Evolutionary conservation across 345 rosid species (phyloP).

Genomic region (Sisymbrium irio): DNA sequence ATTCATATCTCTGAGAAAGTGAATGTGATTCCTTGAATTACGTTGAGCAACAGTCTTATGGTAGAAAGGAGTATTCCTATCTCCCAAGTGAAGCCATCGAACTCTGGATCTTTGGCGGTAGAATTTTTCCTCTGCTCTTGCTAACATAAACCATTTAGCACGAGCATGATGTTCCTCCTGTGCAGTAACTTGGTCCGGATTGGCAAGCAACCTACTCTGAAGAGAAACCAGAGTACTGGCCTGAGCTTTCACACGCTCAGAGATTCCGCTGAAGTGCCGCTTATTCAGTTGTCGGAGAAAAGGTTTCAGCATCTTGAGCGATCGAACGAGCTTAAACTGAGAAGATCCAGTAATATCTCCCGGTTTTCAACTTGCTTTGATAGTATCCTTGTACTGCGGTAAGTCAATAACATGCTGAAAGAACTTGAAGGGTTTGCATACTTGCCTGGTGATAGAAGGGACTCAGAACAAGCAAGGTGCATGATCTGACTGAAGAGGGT

Average conservation of each 20-base stretch:
- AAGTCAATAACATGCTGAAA: not conserved
- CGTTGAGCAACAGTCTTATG: not conserved
- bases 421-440: not conserved
- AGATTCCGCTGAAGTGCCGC: not conserved
- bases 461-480: not conserved
- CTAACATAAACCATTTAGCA: too few species aligned
- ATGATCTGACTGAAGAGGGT: not conserved
- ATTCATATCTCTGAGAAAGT: not conserved
- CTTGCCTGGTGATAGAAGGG: not conserved
- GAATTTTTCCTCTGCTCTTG: too few species aligned
- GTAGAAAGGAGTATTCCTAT: not conserved
- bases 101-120: not conserved
- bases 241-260: not conserved
- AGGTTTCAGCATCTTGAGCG: not conserved
- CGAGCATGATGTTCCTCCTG: too few species aligned
- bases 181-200: too few species aligned
- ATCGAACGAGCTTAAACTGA: not conserved
- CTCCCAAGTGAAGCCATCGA: not conserved
- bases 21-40: not conserved
- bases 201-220: too few species aligned
- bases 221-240: not conserved
- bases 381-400: not conserved
- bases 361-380: not conserved
- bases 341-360: rapidly evolving
- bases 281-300: not conserved